A percentile compares a stretch with the other conserved stretches of the same genome.
Conservation (phyloP, 2,329 filamentous ascomycete species). For the Epichloe aotearoae region DNA sequence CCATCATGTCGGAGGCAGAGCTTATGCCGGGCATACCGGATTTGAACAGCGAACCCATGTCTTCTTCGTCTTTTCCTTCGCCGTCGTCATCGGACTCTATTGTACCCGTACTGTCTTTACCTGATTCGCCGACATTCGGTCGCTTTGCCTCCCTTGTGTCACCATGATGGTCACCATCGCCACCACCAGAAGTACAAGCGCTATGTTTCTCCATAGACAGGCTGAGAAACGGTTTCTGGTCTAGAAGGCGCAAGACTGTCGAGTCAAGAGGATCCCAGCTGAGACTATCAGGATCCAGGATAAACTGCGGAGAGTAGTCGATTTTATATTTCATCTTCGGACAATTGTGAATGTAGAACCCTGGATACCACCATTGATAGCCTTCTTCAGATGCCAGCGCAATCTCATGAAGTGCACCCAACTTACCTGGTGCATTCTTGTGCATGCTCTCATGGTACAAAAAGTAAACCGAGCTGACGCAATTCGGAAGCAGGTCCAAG, state of each 20-base stretch:
- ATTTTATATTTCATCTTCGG: constrained; percentile 79
- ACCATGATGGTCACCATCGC: background rate
- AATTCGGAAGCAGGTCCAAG: constrained; percentile 61
- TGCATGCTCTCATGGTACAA: constrained; percentile 67
- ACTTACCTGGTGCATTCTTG: constrained; percentile 56
- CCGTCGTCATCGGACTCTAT: background rate
- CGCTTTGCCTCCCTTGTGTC: background rate
- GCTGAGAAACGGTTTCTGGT: constrained; percentile 44
- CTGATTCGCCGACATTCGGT: background rate
- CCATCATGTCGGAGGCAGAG: constrained; percentile 36
- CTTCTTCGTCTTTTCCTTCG: constrained; percentile 12
- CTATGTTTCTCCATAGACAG: constrained; percentile 23
- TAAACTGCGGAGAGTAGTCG: constrained; percentile 60
- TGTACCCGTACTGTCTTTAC: constrained; percentile 2
- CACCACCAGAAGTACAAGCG: background rate
- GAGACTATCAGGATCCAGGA: constrained; percentile 56
- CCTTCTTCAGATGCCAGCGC: constrained; percentile 53
- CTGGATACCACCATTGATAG: constrained; percentile 67
- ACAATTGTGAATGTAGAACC: constrained; percentile 72
- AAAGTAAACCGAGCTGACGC: constrained; percentile 73
- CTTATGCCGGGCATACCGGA: constrained; percentile 56
- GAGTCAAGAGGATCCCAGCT: constrained; percentile 48
- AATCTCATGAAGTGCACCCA: constrained; percentile 63
- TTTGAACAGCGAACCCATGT: constrained; percentile 34
- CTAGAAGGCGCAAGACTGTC: constrained; percentile 33